Percentiles rank a stretch among this genome's conserved stretches.
These are phyloP conservation scores for Pestalotiopsis sp. DNA, from an alignment of 2,329 filamentous ascomycete species.

Conservation along the genomic window DNA sequence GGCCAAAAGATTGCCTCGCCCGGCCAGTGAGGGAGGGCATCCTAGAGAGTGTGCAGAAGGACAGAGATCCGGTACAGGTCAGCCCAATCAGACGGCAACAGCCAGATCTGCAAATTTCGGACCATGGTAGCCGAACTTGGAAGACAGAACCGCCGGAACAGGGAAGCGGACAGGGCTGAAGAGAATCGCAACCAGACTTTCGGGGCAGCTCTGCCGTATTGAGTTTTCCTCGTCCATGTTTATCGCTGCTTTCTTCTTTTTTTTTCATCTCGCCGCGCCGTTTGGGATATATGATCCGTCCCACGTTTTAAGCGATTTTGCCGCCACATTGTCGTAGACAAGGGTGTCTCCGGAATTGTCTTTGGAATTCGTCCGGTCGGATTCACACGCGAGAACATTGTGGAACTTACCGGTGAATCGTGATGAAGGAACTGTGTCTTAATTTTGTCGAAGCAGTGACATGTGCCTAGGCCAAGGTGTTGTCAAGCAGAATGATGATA, in stretches of 20 bases:
- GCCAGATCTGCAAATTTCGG: constrained; percentile 7
- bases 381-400: neutral
- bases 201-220: constrained; percentile 6
- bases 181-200: neutral
- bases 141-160: constrained; percentile 1
- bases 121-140: constrained; percentile 4
- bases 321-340: neutral
- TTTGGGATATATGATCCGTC: neutral
- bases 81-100: constrained; percentile 1
- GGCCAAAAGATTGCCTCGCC: neutral
- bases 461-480: neutral
- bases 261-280: neutral
- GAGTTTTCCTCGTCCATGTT: neutral
- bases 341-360: neutral
- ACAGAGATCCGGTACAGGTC: neutral
- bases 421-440: neutral
- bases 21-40: neutral
- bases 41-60: neutral
- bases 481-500: neutral
- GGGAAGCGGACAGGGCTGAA: constrained; percentile 4
- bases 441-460: neutral
- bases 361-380: neutral
- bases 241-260: neutral
- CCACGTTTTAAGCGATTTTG: neutral
- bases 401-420: neutral